Base-by-base conservation (phyloP, 805 yeast genomes). In the Saturnispora saitoi region DNA sequence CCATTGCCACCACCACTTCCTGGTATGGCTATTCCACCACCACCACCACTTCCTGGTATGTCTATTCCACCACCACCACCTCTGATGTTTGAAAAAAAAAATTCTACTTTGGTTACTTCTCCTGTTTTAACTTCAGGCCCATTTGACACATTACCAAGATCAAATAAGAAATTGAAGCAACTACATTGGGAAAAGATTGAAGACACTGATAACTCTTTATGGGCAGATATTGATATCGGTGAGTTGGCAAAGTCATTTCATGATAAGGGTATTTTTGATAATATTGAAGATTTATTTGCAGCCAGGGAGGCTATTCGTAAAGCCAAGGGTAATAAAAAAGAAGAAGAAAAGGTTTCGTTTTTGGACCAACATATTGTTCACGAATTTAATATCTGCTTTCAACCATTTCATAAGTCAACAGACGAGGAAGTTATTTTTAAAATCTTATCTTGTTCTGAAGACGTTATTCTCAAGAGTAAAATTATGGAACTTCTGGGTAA, bases 101-200 rank as follows among this genome's bases (percentile, higher is more conserved):
- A 43, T 24, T 14, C 45, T 1, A 29, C 49, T 11, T 43, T 53
- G 3, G 22, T 17, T 12, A 45, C 54, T 1, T 61, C 65, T 7
- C 65, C 63, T 7, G 38, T 58, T 3, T 45, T 67, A 29, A 51
- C 55, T 3, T 50, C 61, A 20, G 63, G 65, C 31, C 66, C 70
- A 38, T 73, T 70, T 61, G 82, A 76, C 37, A 67, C 67, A 44
- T 73, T 74, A 51, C 86, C 85, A 26, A 70, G 87, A 53, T 90
- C 95, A 3, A 80, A 78, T 59, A 73, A 78, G 51, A 86, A 84
- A 61, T 75, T 93, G 54, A 93, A 95, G 63, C 99, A 91, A 63
- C 75, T 93, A 71, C 99, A 93, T 63, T 95, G 98, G 98, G 96
- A 91, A 57, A 87, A 86, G 59, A 73, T 95, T 34, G 96, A 91